Conservation (phyloP, 2,329 filamentous ascomycete species). For the Paecilomyces sp. region DNA sequence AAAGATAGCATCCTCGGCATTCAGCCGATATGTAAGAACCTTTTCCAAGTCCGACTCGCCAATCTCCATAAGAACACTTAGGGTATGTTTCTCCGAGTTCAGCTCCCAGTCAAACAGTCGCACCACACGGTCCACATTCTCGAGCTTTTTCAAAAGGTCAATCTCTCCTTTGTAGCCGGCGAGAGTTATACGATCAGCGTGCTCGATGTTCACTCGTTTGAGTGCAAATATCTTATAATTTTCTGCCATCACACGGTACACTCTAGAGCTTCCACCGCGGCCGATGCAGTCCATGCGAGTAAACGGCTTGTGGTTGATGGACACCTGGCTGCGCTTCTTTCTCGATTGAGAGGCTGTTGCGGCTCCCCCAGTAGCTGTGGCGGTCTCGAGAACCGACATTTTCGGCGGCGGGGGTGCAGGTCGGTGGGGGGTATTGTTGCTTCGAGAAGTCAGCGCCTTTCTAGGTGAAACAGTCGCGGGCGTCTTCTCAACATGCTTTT, state of each 20-base stretch:
- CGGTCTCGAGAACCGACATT: slow-evolving; percentile 92
- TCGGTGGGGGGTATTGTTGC: slow-evolving; percentile 67
- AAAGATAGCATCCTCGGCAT: slow-evolving; percentile 65
- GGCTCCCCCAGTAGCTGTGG: slow-evolving; percentile 75
- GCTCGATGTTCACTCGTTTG: slow-evolving; percentile 85
- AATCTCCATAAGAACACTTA: slow-evolving; percentile 94
- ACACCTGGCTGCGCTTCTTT: slow-evolving; percentile 75
- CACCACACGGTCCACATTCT: slow-evolving; percentile 82
- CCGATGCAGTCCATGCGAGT: slow-evolving; percentile 86
- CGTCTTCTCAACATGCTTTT: slow-evolving; percentile 36
- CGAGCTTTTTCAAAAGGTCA: slow-evolving; percentile 74
- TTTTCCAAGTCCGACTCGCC: slow-evolving; percentile 90
- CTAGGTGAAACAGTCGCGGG: slow-evolving; percentile 39
- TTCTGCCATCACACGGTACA: slow-evolving; percentile 94
- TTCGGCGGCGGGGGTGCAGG: slow-evolving; percentile 81
- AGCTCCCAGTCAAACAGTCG: slow-evolving; percentile 87
- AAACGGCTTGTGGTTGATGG: slow-evolving; percentile 85
- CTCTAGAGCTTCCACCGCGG: slow-evolving; percentile 85
- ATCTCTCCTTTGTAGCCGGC: slow-evolving; percentile 93
- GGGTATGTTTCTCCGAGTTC: slow-evolving; percentile 81
- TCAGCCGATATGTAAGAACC: slow-evolving; percentile 67
- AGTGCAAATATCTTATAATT: slow-evolving; percentile 93
- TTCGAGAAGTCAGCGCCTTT: slow-evolving; percentile 46
- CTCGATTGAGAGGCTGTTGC: slow-evolving; percentile 64
- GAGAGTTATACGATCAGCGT: slow-evolving; percentile 77